Percentiles rank a stretch among this genome's conserved stretches.
Conservation (phyloP, 768 basidiomycete genomes). For the Kwoniella europaea region DNA sequence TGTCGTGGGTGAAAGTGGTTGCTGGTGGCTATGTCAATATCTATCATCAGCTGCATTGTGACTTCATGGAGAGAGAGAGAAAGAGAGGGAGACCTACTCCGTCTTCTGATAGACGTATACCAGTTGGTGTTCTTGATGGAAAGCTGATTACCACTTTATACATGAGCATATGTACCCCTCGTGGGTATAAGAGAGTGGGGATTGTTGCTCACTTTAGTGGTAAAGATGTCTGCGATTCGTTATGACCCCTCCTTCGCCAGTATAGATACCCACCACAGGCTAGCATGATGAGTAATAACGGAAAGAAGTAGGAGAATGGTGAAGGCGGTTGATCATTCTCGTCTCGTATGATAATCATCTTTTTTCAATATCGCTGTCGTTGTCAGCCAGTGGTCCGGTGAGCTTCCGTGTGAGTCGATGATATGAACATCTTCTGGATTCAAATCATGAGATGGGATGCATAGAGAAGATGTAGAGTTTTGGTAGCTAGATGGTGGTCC, state of each 20-base stretch:
- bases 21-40: conserved; percentile 34
- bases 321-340: conserved; percentile 27
- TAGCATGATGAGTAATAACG: conserved; percentile 35
- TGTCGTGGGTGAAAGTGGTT: conserved; percentile 42
- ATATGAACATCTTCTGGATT: no score
- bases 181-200: neutral
- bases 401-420: no score
- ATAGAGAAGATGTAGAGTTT: no score
- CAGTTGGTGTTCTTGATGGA: conserved; percentile 4
- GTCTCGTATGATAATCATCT: neutral
- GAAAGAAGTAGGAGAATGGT: conserved; percentile 40
- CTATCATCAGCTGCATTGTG: neutral
- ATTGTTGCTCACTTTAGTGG: conserved; percentile 7
- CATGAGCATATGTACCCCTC: neutral
- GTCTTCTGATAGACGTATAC: conserved; percentile 27
- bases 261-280: conserved; percentile 36
- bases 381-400: no score
- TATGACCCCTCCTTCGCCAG: conserved; percentile 18
- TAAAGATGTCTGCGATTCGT: neutral
- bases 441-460: no score
- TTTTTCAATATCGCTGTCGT: neutral
- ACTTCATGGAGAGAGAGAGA: neutral
- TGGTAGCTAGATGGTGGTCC: neutral
- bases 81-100: conserved; percentile 6
- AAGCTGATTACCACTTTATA: conserved; percentile 4